phyloP scores from a whole-genome alignment of 169 alveolate species.

The Plasmodium vivax region DNA sequence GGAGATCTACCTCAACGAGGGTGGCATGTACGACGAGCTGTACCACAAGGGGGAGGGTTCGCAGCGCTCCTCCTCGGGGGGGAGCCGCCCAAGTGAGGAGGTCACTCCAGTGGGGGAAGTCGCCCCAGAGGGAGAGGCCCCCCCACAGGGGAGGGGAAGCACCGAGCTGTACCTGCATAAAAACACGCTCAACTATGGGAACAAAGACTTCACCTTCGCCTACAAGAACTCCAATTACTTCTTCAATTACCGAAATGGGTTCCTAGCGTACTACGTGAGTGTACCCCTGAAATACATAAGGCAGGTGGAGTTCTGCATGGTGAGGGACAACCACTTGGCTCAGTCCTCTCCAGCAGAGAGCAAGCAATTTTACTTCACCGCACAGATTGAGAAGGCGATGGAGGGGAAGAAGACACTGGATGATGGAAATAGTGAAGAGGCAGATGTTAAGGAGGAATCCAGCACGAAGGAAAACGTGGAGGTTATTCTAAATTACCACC shows the following conservation, averaged over 20 bases:
- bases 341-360: not conserved
- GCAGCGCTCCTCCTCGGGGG: not conserved
- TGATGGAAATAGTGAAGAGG: not conserved
- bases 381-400: constrained; percentile 9
- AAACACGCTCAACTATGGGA: constrained; percentile 29
- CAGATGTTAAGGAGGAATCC: not conserved
- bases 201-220: constrained; percentile 38
- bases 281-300: constrained; percentile 28
- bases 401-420: not conserved
- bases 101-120: not conserved
- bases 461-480: not conserved
- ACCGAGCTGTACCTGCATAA: constrained; percentile 35
- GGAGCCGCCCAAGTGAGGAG: not conserved
- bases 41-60: not conserved
- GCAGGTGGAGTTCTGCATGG: constrained; percentile 27
- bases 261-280: constrained; percentile 39
- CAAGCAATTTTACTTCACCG: constrained; percentile 16
- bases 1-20: constrained; percentile 45
- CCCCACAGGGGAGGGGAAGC: not conserved
- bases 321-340: not conserved
- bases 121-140: not conserved
- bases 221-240: constrained; percentile 43
- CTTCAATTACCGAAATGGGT: constrained; percentile 33
- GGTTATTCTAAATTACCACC: not conserved
- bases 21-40: constrained; percentile 24